These are phyloP conservation scores for Stachybotrys chlorohalonatus DNA, from an alignment of 2,329 filamentous ascomycete genomes.

Conservation along the genomic window DNA sequence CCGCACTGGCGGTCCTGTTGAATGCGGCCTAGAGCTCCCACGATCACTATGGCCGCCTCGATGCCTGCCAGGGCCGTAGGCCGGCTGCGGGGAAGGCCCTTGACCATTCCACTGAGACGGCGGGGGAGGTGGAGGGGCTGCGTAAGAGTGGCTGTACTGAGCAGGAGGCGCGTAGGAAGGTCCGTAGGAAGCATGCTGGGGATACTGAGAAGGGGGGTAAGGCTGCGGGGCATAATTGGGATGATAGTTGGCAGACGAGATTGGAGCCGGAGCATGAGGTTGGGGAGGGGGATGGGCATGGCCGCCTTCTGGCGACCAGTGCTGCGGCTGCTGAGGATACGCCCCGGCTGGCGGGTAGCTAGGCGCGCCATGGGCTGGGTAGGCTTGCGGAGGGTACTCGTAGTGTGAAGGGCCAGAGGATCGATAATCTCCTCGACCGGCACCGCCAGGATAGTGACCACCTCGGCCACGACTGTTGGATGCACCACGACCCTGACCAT, in stretches of 20 bases:
- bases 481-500: conserved; percentile 25
- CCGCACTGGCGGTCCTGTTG: conserved; percentile 21
- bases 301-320: neutral
- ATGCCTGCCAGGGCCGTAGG: conserved; percentile 28
- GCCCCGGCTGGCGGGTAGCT: conserved; percentile 22
- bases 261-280: conserved; percentile 32
- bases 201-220: conserved; percentile 33
- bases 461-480: conserved; percentile 2
- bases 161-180: conserved; percentile 32
- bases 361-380: conserved; percentile 18
- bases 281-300: conserved; percentile 26
- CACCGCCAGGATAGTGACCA: conserved; percentile 24
- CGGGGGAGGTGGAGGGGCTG: conserved; percentile 22
- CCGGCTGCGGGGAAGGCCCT: conserved; percentile 21
- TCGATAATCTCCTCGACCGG: no score
- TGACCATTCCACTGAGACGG: conserved; percentile 25
- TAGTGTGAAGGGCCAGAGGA: conserved; percentile 18
- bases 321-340: conserved; percentile 17
- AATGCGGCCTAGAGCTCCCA: conserved; percentile 23
- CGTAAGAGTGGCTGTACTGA: conserved; percentile 26
- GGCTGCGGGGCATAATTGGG: conserved; percentile 49
- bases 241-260: conserved; percentile 47
- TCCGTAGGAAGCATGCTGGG: conserved; percentile 35
- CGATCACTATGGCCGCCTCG: conserved; percentile 38
- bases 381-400: conserved; percentile 31